Percentiles rank a stretch among this genome's conserved stretches.
Evolutionary conservation across 2,329 filamentous ascomycete species (phyloP).

Genomic region (Fusarium sororula): DNA sequence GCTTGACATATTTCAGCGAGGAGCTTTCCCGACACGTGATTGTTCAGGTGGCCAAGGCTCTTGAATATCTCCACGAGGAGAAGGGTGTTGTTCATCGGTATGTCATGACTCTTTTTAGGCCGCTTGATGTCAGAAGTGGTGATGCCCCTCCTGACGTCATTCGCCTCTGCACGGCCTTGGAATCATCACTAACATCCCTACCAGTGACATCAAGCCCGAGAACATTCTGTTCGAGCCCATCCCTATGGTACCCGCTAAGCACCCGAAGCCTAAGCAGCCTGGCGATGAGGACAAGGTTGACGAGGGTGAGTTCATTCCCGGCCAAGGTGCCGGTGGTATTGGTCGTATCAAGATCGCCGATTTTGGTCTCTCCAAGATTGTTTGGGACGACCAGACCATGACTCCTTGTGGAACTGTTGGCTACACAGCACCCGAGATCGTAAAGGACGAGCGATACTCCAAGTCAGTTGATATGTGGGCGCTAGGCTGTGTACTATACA

Average conservation of each 20-base stretch:
- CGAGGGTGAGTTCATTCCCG: slow-evolving; percentile 89
- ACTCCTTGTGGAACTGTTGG: slow-evolving; percentile 99
- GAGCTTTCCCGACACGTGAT: slow-evolving; percentile 95
- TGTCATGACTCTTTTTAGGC: slow-evolving; percentile 45
- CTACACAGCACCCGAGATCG: slow-evolving; percentile 97
- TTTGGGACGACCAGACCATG: slow-evolving; percentile 98
- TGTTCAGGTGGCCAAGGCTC: slow-evolving; percentile 89
- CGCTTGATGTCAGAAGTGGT: slow-evolving; percentile 6
- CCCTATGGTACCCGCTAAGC: slow-evolving; percentile 80
- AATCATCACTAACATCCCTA: slow-evolving; percentile 31
- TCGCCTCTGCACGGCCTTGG: slow-evolving; percentile 29
- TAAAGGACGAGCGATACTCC: slow-evolving; percentile 98
- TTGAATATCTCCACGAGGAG: slow-evolving; percentile 94
- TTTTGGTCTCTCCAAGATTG: slow-evolving; percentile 96
- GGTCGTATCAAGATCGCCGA: slow-evolving; percentile 97
- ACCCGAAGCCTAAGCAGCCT: slow-evolving; percentile 80
- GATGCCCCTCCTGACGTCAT: slow-evolving; percentile 45
- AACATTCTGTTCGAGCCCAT: slow-evolving; percentile 94
- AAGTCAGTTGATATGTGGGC: slow-evolving; percentile 99
- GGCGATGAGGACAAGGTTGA: slow-evolving; percentile 98
- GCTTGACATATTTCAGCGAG: slow-evolving; percentile 98
- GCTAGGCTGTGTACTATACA: slow-evolving; percentile 95
- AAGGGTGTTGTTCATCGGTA: slow-evolving; percentile 97
- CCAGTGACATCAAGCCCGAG: slow-evolving; percentile 96
- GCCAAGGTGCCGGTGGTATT: slow-evolving; percentile 87